phyloP scores from a whole-genome alignment of 352 stramenopile species.

The Phytophthora europaea region DNA sequence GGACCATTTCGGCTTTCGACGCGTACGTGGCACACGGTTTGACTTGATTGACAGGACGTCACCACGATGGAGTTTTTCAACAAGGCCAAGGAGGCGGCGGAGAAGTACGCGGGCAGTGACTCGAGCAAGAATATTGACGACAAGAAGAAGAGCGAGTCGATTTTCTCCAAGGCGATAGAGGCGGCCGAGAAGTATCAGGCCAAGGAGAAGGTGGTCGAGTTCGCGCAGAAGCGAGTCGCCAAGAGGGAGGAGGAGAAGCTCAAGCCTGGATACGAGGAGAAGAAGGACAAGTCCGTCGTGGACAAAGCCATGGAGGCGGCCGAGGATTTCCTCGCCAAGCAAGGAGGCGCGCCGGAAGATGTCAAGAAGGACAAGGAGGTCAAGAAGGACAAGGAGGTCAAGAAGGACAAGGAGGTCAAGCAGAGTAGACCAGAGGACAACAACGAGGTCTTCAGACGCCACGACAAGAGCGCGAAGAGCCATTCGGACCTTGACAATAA shows the following conservation, averaged over 20 bases:
- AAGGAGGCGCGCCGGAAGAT: slow-evolving; percentile 13
- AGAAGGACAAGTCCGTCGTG: slow-evolving; percentile 37
- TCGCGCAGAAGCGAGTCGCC: slow-evolving; percentile 31
- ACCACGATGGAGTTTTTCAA: slow-evolving; percentile 36
- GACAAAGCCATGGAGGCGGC: slow-evolving; percentile 31
- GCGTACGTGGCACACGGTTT: not conserved
- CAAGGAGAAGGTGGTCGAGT: slow-evolving; percentile 39
- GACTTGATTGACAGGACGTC: not conserved
- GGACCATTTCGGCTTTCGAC: slow-evolving; percentile 24
- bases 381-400: slow-evolving; percentile 2
- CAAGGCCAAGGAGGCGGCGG: slow-evolving; percentile 35
- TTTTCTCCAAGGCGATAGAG: slow-evolving; percentile 32
- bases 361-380: not conserved
- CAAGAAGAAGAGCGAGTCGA: slow-evolving; percentile 29
- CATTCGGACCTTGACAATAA: not conserved
- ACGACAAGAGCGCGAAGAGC: not conserved
- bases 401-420: no score
- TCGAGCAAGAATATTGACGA: slow-evolving; percentile 19
- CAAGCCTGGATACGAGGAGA: slow-evolving; percentile 26
- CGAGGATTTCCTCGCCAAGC: slow-evolving; percentile 37
- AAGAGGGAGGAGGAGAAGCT: slow-evolving; percentile 35
- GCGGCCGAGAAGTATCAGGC: slow-evolving; percentile 38
- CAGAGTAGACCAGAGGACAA: no score
- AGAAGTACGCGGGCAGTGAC: slow-evolving; percentile 25
- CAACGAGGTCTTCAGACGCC: no score